Percentiles rank a stretch among this genome's conserved stretches.
Evolutionary conservation across 192 early-diverging fungal genomes (phyloP).

Genomic region (Backusella tarrabulga): DNA sequence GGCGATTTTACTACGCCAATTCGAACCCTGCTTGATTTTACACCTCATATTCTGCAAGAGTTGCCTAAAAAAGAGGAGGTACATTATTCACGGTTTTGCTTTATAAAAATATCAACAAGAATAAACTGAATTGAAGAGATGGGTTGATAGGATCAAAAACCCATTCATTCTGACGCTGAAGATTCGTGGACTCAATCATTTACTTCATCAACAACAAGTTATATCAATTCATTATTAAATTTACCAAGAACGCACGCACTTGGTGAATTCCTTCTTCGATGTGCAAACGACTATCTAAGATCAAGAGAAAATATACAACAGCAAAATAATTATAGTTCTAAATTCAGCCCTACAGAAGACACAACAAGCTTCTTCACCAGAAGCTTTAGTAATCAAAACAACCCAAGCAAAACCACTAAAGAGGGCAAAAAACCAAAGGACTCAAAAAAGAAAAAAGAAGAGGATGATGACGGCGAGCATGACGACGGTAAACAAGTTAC

Average conservation of each 20-base stretch:
- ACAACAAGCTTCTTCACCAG: background rate
- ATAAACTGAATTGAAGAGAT: background rate
- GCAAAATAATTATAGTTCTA: background rate
- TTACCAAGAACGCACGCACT: slow-evolving; percentile 4
- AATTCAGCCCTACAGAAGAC: background rate
- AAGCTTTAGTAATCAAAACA: background rate
- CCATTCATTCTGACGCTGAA: slow-evolving; percentile 24
- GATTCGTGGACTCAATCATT: slow-evolving; percentile 8
- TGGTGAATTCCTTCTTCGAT: slow-evolving; percentile 4
- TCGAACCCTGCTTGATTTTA: slow-evolving; percentile 45
- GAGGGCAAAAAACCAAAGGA: slow-evolving; percentile 22
- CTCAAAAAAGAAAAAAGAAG: slow-evolving; percentile 2
- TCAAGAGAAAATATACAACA: background rate
- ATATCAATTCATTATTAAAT: slow-evolving; percentile 10
- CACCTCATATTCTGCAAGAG: slow-evolving; percentile 48
- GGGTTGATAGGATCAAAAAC: slow-evolving; percentile 34
- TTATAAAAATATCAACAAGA: background rate
- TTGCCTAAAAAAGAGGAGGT: slow-evolving; percentile 41
- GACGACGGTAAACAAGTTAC: slow-evolving; percentile 11
- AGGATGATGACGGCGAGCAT: slow-evolving; percentile 11
- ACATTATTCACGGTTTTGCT: background rate
- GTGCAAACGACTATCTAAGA: slow-evolving; percentile 10
- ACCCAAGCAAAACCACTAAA: background rate
- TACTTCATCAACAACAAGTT: background rate
- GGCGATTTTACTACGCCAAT: slow-evolving; percentile 46